phyloP scores from a whole-genome alignment of 2,329 filamentous ascomycete genomes.

The Nannizziopsis barbatae region DNA sequence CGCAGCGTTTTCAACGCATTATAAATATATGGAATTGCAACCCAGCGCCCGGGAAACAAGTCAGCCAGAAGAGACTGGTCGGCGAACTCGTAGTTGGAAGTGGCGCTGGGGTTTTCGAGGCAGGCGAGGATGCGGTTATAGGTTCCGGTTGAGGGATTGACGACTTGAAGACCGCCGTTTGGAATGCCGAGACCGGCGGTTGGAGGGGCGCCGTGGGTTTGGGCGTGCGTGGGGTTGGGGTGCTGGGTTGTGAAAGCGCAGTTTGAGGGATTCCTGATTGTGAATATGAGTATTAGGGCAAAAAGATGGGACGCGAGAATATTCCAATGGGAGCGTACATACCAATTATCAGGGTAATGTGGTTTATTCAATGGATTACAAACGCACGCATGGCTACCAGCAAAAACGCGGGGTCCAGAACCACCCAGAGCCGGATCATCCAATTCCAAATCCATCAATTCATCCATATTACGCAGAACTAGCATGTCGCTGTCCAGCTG shows the following conservation, averaged over 20 bases:
- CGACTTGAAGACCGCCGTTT: constrained; percentile 49
- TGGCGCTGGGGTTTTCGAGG: constrained; percentile 36
- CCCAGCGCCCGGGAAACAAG: constrained; percentile 47
- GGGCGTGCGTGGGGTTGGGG: constrained; percentile 39
- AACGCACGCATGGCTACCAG: constrained; percentile 71
- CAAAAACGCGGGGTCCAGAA: constrained; percentile 58
- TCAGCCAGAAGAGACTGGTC: constrained; percentile 50
- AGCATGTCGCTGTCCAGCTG: constrained; percentile 87
- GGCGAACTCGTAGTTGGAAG: constrained; percentile 46
- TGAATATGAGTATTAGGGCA: not conserved
- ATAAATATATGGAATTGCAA: constrained; percentile 49
- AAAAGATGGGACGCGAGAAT: not conserved
- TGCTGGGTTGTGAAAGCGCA: constrained; percentile 54
- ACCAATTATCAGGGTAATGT: constrained; percentile 70
- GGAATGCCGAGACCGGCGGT: constrained; percentile 46
- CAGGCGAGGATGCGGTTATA: constrained; percentile 44
- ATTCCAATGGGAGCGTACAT: constrained; percentile 17
- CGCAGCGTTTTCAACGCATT: constrained; percentile 52
- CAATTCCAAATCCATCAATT: constrained; percentile 72
- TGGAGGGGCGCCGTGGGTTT: constrained; percentile 40
- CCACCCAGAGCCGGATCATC: constrained; percentile 45
- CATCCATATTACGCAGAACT: constrained; percentile 74
- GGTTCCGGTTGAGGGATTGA: constrained; percentile 44
- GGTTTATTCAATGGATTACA: constrained; percentile 70
- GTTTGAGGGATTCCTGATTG: constrained; percentile 42